Base-by-base conservation (phyloP, 176 grass and related monocot genomes). In the Luzula sylvatica region DNA sequence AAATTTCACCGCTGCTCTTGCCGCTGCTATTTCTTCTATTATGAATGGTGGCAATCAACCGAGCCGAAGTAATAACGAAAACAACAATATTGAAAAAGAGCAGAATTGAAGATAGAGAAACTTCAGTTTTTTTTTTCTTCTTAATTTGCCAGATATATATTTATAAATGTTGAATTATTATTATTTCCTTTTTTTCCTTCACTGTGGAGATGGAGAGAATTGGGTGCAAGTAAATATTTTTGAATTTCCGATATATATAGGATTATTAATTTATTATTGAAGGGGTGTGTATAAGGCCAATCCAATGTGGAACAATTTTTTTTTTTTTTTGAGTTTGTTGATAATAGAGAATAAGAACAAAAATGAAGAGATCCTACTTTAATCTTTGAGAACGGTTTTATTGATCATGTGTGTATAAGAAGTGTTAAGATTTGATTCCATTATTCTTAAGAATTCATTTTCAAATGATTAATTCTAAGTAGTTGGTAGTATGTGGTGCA, bases 11-110 rank as follows among this genome's bases (percentile, higher is more conserved):
- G 60, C 80, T 12, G 90, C 90, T 1, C 83, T 95, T 11, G 80
- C 90, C 0, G 84, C 83, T 2, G 90, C 90, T 52, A 88, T 95
- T 70, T 67, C 74, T 23, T 95, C 90, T 7, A 88, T 95, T 42
- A 85, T 95, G 11, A 77, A 76, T 16, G 77, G 74, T 0, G 72
- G 65, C 13, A 72, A 75, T 19, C 50, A 53, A 50, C 58, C 52
- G 1, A 74, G 55, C 55, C 50, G 49, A 19, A 57, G 17, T 49
- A 46, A 8, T 49, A 54, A 15, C 46, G 62, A 65, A 3, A 67
- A 29, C 22, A 71, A 65, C 32, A 67, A 71, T 9, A 77, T 8
- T 42, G 69, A 27, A 66, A 79, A 49, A 69, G 58, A 54, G 59
- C 66, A 55, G 76, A 68, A n/a, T 50, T 72, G 42, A 81, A 49